These are phyloP conservation scores for Pascua sp. DNA, from an alignment of 1,284 basidiomycete species.

Conservation along the genomic window DNA sequence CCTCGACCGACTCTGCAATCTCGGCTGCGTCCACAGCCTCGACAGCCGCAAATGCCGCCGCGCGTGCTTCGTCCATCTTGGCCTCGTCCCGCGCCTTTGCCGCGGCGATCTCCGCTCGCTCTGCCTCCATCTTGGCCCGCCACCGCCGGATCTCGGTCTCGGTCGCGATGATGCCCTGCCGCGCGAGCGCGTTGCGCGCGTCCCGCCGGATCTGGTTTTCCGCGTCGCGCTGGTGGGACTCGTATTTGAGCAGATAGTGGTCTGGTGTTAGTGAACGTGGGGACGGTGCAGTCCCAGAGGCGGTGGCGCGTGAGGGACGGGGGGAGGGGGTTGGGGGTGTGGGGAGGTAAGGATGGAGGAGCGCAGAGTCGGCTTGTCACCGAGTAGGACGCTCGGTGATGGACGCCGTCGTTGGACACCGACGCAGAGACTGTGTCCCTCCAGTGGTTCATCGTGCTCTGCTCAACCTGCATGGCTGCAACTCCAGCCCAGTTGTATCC, in stretches of 20 bases:
- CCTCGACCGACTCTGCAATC: slow-evolving; percentile 4
- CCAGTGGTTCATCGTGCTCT: too few species aligned
- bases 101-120: slow-evolving; percentile 15
- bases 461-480: too few species aligned
- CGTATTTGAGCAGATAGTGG: slow-evolving; percentile 66
- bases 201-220: slow-evolving; percentile 68
- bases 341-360: background rate
- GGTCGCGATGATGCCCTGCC: slow-evolving; percentile 64
- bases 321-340: background rate
- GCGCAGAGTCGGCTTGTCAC: too few species aligned
- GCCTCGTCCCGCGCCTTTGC: slow-evolving; percentile 10
- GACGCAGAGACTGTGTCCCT: too few species aligned
- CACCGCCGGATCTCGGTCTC: slow-evolving; percentile 78
- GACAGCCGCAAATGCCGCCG: background rate
- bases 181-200: slow-evolving; percentile 69
- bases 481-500: too few species aligned
- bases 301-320: background rate
- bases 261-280: slow-evolving; percentile 52
- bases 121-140: slow-evolving; percentile 56
- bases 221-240: slow-evolving; percentile 60
- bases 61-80: background rate
- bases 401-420: too few species aligned
- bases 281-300: background rate
- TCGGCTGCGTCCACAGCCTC: slow-evolving; percentile 9
- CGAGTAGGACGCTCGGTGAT: too few species aligned